Base-by-base conservation (phyloP, 2,329 filamentous ascomycete species). In the Nakataea oryzae region DNA sequence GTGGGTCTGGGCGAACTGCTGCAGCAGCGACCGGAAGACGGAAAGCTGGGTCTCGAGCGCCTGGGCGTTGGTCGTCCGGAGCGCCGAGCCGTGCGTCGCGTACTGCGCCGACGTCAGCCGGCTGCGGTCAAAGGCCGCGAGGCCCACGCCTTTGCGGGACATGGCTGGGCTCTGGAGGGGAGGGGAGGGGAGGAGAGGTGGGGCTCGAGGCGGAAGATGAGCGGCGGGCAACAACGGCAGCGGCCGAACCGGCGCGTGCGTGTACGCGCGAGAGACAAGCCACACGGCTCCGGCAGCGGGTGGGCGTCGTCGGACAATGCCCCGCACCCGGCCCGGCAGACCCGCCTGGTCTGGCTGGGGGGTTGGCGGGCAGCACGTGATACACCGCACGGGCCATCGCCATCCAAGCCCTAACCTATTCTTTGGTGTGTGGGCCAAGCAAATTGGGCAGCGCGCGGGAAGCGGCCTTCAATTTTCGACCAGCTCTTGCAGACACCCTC, bases 1-100 rank as follows among this genome's bases (percentile, higher is more conserved):
- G 81, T 99, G 95, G 59, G 93, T 96, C 70, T 93, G 84, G 57
- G 93, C 91, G 75, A 99, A 99, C 75, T 96, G 92, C 77, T 97
- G 92, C 7, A 99, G 86, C 13, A 97, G 83, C 24, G 91, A 95
- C 71, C 96, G 92, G 81, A 99, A 99, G 70, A 97, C 93, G 67
- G 92, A 88, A 65, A 99, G 88, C 73, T 99, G 95, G 50, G 92
- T 96, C 70, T 91, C 88, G 68, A 99, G 86, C 24, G 93, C 93
- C 67, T 87, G 85, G 58, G 91, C 86, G 75, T 97, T 93, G 68
- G 86, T 86, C 63, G 84, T 89, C 66, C 93, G 91, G n/a, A 99
- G 86, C 60, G 84, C 87, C 65, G 87, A 90, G 72, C 95, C 95
- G 80, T 97, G 93, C 29, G 86, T 88, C 64, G 93, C 92, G 78